Conservation (phyloP, 306 rosid genomes). For the Cicer arietinum region DNA sequence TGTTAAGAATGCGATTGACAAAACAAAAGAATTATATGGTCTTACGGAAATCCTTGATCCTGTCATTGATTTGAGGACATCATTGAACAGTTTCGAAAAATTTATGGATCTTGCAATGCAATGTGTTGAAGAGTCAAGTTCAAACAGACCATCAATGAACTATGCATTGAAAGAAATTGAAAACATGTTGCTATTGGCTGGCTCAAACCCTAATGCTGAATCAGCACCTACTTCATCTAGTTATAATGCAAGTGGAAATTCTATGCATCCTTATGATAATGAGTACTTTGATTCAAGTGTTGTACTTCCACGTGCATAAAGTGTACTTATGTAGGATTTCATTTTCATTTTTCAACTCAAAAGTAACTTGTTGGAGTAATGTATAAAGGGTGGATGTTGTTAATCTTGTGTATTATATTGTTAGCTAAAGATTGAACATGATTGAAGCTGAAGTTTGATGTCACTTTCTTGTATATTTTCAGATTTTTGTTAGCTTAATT, state of each 20-base stretch:
- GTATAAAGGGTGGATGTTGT: constrained; percentile 2
- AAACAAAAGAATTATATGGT: constrained; percentile 47
- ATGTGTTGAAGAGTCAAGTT: constrained; percentile 61
- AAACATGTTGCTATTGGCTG: constrained; percentile 56
- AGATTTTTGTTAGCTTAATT: constrained; percentile 10
- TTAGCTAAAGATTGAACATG: constrained; percentile 28
- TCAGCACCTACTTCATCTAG: constrained; percentile 56
- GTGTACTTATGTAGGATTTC: neutral
- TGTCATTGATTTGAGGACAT: constrained; percentile 41
- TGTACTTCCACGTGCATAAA: constrained; percentile 40
- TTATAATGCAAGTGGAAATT: constrained; percentile 44
- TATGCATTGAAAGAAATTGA: constrained; percentile 72
- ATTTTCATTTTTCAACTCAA: constrained; percentile 13
- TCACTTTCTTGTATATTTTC: constrained; percentile 15
- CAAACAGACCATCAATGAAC: constrained; percentile 69
- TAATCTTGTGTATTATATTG: neutral
- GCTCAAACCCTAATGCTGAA: constrained; percentile 54
- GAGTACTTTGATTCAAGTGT: constrained; percentile 52
- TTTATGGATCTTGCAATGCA: constrained; percentile 67
- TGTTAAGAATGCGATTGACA: constrained; percentile 53
- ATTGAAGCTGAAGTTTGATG: constrained; percentile 25
- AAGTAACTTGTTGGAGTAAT: constrained; percentile 24
- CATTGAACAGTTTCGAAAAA: constrained; percentile 53
- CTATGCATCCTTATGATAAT: constrained; percentile 52
- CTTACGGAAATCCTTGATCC: constrained; percentile 60